Evolutionary conservation across 1,284 basidiomycete genomes (phyloP).

Genomic region (Porodaedalea pini): DNA sequence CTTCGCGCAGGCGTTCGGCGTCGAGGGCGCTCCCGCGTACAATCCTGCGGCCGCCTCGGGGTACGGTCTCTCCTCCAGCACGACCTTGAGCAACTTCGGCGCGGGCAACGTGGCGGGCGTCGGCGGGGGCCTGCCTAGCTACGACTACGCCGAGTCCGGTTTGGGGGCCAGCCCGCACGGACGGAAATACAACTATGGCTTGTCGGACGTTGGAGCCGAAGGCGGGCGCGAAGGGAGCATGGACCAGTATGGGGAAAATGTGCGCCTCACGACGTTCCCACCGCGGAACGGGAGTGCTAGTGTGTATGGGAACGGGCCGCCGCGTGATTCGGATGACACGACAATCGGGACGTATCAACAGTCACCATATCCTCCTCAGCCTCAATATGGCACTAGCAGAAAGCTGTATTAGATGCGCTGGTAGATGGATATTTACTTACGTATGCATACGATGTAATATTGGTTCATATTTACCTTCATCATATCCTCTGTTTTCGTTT

Average conservation of each 20-base stretch:
- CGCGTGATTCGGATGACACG: background rate
- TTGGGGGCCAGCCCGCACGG: background rate
- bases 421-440: background rate
- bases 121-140: background rate
- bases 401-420: background rate
- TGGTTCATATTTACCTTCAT: no score
- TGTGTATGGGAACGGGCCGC: background rate
- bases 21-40: conserved; percentile 31
- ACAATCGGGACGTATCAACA: background rate
- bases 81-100: background rate
- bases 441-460: no score
- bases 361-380: background rate
- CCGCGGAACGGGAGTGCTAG: background rate
- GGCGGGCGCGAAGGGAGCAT: background rate
- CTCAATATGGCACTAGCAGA: background rate
- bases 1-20: conserved; percentile 53
- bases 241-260: conserved; percentile 11
- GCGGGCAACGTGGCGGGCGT: background rate
- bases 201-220: background rate
- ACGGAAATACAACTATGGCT: background rate
- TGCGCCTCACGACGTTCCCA: conserved; percentile 10
- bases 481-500: no score
- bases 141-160: background rate
- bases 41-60: no score
- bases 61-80: background rate